Percentiles rank a stretch among this genome's conserved stretches.
phyloP scores from a whole-genome alignment of 23 red algal genomes.

The Gracilaria domingensis region DNA sequence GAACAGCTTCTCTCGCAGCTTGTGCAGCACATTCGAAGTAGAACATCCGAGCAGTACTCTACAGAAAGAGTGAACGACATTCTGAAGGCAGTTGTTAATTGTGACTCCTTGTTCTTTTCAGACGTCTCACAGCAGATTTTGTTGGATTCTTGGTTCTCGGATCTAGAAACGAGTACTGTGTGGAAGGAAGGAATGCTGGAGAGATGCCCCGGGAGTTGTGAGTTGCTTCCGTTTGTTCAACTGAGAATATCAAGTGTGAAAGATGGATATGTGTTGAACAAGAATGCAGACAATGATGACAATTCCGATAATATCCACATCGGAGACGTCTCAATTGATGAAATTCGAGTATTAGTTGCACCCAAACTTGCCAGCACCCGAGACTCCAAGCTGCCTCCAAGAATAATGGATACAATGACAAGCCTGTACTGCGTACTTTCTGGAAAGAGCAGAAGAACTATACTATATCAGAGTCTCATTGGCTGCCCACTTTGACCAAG shows the following conservation, averaged over 20 bases:
- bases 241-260: not conserved
- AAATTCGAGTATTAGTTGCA: not conserved
- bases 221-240: not conserved
- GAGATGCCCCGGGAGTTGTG: not conserved
- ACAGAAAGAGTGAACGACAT: not conserved
- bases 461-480: too few relatives aligned
- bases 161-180: not conserved
- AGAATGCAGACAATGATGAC: too few relatives aligned
- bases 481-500: too few relatives aligned
- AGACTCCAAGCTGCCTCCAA: too few relatives aligned
- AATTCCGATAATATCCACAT: not conserved
- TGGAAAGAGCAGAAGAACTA: too few relatives aligned
- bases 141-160: not conserved
- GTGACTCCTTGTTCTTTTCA: not conserved
- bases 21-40: not conserved
- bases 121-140: not conserved
- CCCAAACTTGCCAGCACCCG: not conserved
- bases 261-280: not conserved
- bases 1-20: not conserved
- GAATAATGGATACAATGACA: too few relatives aligned
- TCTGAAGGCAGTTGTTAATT: not conserved
- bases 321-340: not conserved
- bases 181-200: not conserved
- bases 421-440: too few relatives aligned
- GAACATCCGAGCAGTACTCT: not conserved